Evolutionary conservation across 306 rosid genomes (phyloP), one percentile per base, ranked within the genome.

Genomic region (Prunus mongolica): DNA sequence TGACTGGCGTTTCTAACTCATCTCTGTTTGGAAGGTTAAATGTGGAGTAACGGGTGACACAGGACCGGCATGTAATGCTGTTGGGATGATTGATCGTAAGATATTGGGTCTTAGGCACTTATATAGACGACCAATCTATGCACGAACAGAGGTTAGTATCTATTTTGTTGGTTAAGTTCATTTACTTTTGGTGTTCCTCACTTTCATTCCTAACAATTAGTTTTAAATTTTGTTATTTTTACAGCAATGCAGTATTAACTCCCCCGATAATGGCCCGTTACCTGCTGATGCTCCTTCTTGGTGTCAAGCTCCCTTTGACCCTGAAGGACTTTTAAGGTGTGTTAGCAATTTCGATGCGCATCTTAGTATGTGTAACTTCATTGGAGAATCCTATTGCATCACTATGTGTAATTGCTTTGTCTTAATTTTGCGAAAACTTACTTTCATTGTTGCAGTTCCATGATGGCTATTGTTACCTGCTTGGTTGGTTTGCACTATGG

Each of bases 231-330:
- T 67, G 30, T 28, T 61, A 14, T 66, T 51, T 78, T 4, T 24
- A 75, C 75, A 96, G 99, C 87, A 91, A 80, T 96, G 99, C 83
- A 96, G 98, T 74, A 87, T 91, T 19, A 89, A 91, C 79, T 87
- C 96, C 49, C 99, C 99, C 11, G 86, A 83, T 71, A 76, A 87
- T 77, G 98, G 99, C 50, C 99, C 97, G 19, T 69, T 92, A 80
- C 98, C 99, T 74, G 82, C 87, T 52, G 84, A 80, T 85, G 97
- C 99, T 82, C 99, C 99, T 74, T 73, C 98, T 18, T 96, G 99
- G 99, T 96, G 99, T 73, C 98, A 92, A 78, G 93, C 99, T 71
- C 98, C 99, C 74, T 96, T 91, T 85, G 99, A 96, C 82, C 99
- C 99, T 6, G 99, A 96, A 89, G 99, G 99, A 67, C 82, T 96